Conservation (phyloP, 441 rosid genomes). For the Arabidopsis hybrid region DNA sequence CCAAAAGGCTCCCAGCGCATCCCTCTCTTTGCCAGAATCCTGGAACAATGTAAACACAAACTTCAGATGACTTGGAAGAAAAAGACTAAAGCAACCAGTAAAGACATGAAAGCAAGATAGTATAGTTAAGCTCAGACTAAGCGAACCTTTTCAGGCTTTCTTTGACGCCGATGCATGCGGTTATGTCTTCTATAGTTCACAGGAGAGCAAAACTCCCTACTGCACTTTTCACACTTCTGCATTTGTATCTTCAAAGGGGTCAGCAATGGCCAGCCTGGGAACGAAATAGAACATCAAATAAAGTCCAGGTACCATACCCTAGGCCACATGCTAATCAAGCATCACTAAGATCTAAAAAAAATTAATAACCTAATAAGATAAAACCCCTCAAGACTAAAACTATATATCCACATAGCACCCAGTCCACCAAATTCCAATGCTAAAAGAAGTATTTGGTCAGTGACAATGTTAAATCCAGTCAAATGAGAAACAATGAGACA, state of each 20-base stretch:
- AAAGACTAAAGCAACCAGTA: constrained; percentile 23
- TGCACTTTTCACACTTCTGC: constrained; percentile 94
- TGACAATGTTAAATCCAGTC: constrained; percentile 15
- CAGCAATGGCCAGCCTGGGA: constrained; percentile 91
- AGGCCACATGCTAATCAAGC: constrained; percentile 13
- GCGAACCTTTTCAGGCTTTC: constrained; percentile 83
- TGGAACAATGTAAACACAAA: constrained; percentile 46
- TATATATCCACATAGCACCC: neutral
- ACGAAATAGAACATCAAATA: constrained; percentile 31
- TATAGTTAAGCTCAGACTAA: constrained; percentile 28
- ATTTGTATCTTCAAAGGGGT: constrained; percentile 86
- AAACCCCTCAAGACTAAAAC: constrained; percentile 3
- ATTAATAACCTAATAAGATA: neutral
- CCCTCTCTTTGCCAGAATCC: constrained; percentile 84
- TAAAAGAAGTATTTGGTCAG: neutral
- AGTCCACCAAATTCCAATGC: constrained; percentile 21
- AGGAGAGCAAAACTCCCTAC: constrained; percentile 84
- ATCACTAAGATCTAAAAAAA: constrained; percentile 7
- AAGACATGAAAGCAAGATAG: constrained; percentile 26
- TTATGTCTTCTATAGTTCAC: constrained; percentile 87
- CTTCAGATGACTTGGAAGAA: constrained; percentile 38
- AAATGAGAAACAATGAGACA: constrained; percentile 9
- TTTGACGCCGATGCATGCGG: constrained; percentile 85
- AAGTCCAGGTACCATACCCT: constrained; percentile 26
- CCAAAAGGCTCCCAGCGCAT: constrained; percentile 81